Evolutionary conservation across 2,329 filamentous ascomycete species (phyloP).

Genomic region (Ophiognomonia clavigignenti-juglandacearum): DNA sequence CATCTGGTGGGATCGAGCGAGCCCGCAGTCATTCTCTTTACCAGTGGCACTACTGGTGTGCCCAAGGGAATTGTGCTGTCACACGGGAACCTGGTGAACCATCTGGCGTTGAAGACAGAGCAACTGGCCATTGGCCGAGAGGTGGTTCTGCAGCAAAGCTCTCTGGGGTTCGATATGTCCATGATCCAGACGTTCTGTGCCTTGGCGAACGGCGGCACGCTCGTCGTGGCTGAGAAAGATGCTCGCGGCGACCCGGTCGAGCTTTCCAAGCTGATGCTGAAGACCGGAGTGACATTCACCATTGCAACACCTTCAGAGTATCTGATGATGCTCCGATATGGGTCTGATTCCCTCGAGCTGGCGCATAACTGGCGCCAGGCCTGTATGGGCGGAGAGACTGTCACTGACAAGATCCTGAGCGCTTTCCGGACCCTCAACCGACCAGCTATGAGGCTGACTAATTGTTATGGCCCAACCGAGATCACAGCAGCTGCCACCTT

Average conservation of each 20-base stretch:
- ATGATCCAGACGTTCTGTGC: conserved; percentile 24
- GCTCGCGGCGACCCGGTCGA: conserved; percentile 27
- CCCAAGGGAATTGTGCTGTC: conserved; percentile 37
- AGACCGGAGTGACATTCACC: conserved; percentile 29
- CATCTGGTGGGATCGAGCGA: neutral
- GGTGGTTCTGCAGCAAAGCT: conserved; percentile 27
- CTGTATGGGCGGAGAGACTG: conserved; percentile 17
- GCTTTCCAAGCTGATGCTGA: conserved; percentile 27
- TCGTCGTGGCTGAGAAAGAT: conserved; percentile 23
- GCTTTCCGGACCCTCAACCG: neutral
- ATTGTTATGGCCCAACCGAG: conserved; percentile 22
- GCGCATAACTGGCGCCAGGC: conserved; percentile 2
- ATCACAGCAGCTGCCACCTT: neutral
- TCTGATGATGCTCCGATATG: conserved; percentile 17
- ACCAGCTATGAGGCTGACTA: conserved; percentile 4
- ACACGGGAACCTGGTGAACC: conserved; percentile 25
- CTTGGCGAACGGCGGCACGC: conserved; percentile 23
- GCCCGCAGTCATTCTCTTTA: conserved; percentile 28
- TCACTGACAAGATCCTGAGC: conserved; percentile 4
- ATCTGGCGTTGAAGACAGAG: neutral
- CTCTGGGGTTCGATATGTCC: conserved; percentile 36
- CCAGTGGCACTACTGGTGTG: conserved; percentile 25
- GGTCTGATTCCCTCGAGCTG: neutral
- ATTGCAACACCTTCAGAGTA: conserved; percentile 34
- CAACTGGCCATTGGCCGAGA: conserved; percentile 25